Evolutionary conservation across 176 grass and related monocot species (phyloP).

Genomic region (Dendrocalamus sinicus): DNA sequence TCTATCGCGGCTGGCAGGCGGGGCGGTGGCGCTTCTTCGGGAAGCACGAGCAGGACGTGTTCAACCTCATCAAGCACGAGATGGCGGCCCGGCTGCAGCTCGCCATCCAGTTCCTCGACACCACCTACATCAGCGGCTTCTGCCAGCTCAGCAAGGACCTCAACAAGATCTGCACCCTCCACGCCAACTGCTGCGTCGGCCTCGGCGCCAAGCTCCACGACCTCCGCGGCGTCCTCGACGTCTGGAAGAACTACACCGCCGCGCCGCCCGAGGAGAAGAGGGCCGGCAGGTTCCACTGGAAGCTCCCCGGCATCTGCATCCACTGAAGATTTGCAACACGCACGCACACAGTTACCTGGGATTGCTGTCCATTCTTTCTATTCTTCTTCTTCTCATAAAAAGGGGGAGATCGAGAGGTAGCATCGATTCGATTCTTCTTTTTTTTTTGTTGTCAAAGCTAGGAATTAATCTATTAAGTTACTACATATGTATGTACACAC

Average conservation of each 20-base stretch:
- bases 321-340: conserved; percentile 39
- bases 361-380: neutral
- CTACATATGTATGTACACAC: neutral
- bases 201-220: conserved; percentile 72
- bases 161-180: conserved; percentile 85
- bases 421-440: neutral
- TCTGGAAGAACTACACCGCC: conserved; percentile 77
- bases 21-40: conserved; percentile 55
- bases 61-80: conserved; percentile 85
- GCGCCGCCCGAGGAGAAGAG: conserved; percentile 48
- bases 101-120: conserved; percentile 86
- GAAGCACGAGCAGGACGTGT: conserved; percentile 90
- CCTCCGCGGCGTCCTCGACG: conserved; percentile 55
- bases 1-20: conserved; percentile 75
- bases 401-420: neutral
- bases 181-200: conserved; percentile 87
- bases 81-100: conserved; percentile 42
- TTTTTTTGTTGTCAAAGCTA: neutral
- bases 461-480: neutral
- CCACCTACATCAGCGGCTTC: conserved; percentile 67
- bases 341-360: neutral
- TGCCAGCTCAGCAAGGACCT: conserved; percentile 86
- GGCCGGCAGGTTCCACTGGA: conserved; percentile 69
- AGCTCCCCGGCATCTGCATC: conserved; percentile 74
- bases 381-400: no score